A percentile compares a stretch with the other conserved stretches of the same genome.
Evolutionary conservation across 805 yeast species (phyloP).

Genomic region (Hanseniaspora nectarophila): DNA sequence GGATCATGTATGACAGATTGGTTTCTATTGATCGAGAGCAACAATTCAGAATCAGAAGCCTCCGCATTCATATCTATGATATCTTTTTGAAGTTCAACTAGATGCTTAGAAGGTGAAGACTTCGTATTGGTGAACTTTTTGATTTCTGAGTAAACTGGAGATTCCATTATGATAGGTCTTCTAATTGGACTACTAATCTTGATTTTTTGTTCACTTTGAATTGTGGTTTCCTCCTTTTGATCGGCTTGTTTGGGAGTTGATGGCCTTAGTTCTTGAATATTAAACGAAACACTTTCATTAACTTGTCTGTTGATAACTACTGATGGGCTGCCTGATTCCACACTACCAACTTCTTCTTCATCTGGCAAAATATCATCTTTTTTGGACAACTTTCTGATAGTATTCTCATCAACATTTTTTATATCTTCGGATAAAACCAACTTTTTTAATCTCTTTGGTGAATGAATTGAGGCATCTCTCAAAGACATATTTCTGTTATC

Average conservation of each 20-base stretch:
- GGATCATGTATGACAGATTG: neutral
- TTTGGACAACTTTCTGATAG: neutral
- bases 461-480: conserved; percentile 6
- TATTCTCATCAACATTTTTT: neutral
- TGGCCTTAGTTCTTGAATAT: neutral
- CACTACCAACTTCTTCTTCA: neutral
- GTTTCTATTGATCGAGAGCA: neutral
- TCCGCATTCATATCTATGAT: neutral
- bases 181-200: neutral
- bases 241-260: neutral
- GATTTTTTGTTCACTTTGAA: neutral
- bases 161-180: neutral
- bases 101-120: neutral
- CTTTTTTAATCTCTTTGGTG: conserved; percentile 1
- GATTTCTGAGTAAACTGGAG: conserved; percentile 3
- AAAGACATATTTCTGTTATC: conserved; percentile 3
- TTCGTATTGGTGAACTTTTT: neutral
- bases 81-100: neutral
- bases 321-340: neutral
- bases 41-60: neutral
- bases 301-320: neutral
- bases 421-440: neutral
- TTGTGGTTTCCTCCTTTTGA: neutral
- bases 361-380: neutral
- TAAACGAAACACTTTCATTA: neutral